phyloP scores from a whole-genome alignment of 352 stramenopile species.

The Globisporangium cederbergense region DNA sequence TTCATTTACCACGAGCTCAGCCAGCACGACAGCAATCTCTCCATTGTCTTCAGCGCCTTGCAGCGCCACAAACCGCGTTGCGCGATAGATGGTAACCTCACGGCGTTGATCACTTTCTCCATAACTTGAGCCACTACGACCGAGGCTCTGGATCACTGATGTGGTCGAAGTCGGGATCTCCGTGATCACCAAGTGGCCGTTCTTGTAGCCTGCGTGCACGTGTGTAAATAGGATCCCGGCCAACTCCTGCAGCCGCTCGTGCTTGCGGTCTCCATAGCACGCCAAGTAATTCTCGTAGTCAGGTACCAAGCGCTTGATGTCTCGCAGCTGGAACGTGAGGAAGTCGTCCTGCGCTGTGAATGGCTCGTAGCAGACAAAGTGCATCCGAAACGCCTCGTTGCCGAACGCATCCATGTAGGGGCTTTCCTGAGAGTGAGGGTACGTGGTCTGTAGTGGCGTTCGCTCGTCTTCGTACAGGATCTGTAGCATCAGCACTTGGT shows the following conservation, averaged over 20 bases:
- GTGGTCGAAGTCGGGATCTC: conserved; percentile 22
- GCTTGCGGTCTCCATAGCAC: conserved; percentile 20
- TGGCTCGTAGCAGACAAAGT: conserved; percentile 51
- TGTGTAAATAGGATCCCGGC: conserved; percentile 42
- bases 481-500: conserved; percentile 50
- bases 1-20: conserved; percentile 53
- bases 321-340: conserved; percentile 43
- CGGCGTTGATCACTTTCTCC: conserved; percentile 18
- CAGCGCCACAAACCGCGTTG: conserved; percentile 33
- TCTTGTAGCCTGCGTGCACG: conserved; percentile 63
- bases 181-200: conserved; percentile 55
- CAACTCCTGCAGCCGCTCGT: conserved; percentile 37
- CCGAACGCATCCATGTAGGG: conserved; percentile 15
- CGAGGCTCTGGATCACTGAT: conserved; percentile 3
- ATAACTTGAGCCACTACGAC: not conserved
- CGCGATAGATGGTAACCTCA: conserved; percentile 44
- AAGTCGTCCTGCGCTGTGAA: conserved; percentile 42
- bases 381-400: conserved; percentile 40
- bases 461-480: conserved; percentile 56
- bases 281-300: conserved; percentile 40
- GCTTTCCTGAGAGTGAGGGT: not conserved
- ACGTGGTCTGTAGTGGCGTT: not conserved
- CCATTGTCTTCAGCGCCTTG: not conserved
- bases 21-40: conserved; percentile 13
- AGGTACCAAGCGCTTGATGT: conserved; percentile 38